These are phyloP conservation scores for Coemansia sp. DNA, from an alignment of 192 early-diverging fungal genomes.

Conservation along the genomic window DNA sequence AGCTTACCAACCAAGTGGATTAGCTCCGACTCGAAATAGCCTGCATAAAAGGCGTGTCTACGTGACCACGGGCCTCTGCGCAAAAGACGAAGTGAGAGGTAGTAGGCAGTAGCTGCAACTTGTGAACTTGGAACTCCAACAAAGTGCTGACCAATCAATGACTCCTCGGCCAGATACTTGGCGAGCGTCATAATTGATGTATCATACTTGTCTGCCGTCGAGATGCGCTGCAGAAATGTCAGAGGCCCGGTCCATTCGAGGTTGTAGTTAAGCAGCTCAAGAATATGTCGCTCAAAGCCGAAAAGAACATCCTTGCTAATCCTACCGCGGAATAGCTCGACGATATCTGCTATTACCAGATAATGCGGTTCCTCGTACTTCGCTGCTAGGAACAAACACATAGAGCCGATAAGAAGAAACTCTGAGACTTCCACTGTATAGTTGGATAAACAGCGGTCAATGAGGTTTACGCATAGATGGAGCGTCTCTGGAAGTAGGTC, in stretches of 20 bases:
- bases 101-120: slow-evolving; percentile 51
- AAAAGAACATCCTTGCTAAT: slow-evolving; percentile 51
- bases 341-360: slow-evolving; percentile 54
- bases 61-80: slow-evolving; percentile 50
- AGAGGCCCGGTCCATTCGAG: slow-evolving; percentile 59
- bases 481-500: slow-evolving; percentile 62
- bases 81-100: slow-evolving; percentile 46
- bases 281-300: slow-evolving; percentile 58
- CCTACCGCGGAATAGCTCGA: slow-evolving; percentile 45
- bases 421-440: slow-evolving; percentile 47
- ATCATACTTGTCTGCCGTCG: slow-evolving; percentile 60
- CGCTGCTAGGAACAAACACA: slow-evolving; percentile 56
- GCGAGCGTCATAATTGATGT: slow-evolving; percentile 54
- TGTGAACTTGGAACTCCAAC: slow-evolving; percentile 49
- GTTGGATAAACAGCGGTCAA: slow-evolving; percentile 60
- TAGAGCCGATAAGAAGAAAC: slow-evolving; percentile 57
- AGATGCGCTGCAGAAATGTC: slow-evolving; percentile 59
- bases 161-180: slow-evolving; percentile 62
- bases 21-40: slow-evolving; percentile 66
- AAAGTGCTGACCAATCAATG: slow-evolving; percentile 58
- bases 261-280: slow-evolving; percentile 58
- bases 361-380: slow-evolving; percentile 62
- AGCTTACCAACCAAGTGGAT: slow-evolving; percentile 44
- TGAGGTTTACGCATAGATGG: slow-evolving; percentile 56
- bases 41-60: slow-evolving; percentile 63